A percentile compares a stretch with the other conserved stretches of the same genome.
These are phyloP conservation scores for Russula compacta DNA, from an alignment of 768 basidiomycete species.

Conservation along the genomic window DNA sequence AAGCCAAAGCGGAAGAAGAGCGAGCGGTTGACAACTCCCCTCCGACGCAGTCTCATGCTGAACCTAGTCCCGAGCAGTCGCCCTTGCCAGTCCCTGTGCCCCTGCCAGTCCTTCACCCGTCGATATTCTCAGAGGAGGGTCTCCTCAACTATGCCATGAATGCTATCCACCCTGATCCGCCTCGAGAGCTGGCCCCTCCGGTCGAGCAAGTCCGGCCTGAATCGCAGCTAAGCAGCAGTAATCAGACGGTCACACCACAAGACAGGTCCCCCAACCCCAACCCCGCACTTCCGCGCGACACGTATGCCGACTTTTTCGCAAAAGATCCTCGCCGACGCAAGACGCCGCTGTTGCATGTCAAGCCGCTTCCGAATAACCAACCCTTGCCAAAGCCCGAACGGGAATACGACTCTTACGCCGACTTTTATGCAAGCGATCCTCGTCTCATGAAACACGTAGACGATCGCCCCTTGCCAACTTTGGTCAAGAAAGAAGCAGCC, in stretches of 20 bases:
- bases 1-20: neutral
- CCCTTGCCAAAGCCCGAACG: slow-evolving; percentile 11
- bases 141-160: slow-evolving; percentile 15
- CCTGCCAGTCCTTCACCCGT: slow-evolving; percentile 12
- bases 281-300: slow-evolving; percentile 4
- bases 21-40: neutral
- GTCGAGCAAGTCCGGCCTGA: neutral
- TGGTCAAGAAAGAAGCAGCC: slow-evolving; percentile 6
- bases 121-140: slow-evolving; percentile 12
- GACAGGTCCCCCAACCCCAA: neutral
- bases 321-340: slow-evolving; percentile 11
- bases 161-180: slow-evolving; percentile 4
- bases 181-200: neutral
- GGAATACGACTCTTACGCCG: slow-evolving; percentile 14
- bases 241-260: slow-evolving; percentile 10
- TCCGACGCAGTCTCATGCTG: neutral
- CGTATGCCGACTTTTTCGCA: slow-evolving; percentile 16
- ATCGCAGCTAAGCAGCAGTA: slow-evolving; percentile 7
- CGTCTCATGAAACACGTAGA: slow-evolving; percentile 11
- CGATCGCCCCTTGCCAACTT: slow-evolving; percentile 10
- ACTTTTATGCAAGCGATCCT: slow-evolving; percentile 14
- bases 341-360: slow-evolving; percentile 4
- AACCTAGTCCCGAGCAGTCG: slow-evolving; percentile 1
- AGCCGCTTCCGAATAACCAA: slow-evolving; percentile 10
- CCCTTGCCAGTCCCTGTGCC: slow-evolving; percentile 11